Percentiles rank a stretch among this genome's conserved stretches.
phyloP scores from a whole-genome alignment of 2,329 filamentous ascomycete species.

The Alternaria angustiovoidea region DNA sequence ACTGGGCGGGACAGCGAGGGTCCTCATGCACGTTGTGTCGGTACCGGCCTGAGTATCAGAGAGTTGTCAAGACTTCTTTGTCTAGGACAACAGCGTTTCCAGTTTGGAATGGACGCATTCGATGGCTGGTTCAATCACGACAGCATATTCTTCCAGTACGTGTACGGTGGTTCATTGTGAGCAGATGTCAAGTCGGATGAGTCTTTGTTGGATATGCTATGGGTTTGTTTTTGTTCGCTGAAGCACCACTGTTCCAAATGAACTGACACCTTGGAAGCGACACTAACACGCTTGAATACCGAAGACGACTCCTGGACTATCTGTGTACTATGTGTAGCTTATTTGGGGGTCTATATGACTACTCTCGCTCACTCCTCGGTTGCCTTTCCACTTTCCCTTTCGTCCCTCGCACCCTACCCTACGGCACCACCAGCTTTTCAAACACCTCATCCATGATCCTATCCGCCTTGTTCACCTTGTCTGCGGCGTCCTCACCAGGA shows the following conservation, averaged over 20 bases:
- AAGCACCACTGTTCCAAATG: background rate
- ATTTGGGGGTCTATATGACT: background rate
- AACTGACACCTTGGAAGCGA: background rate
- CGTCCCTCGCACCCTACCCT: background rate
- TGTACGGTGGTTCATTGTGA: too few species aligned
- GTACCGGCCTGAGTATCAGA: too few species aligned
- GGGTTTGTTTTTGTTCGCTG: background rate
- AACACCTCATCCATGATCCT: background rate
- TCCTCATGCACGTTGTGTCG: too few species aligned
- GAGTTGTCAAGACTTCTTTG: too few species aligned
- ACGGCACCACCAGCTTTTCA: constrained; percentile 8
- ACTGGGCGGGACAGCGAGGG: too few species aligned
- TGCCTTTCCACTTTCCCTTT: background rate
- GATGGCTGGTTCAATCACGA: too few species aligned
- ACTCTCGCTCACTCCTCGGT: too few species aligned
- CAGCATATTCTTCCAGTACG: too few species aligned
- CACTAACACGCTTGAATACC: background rate
- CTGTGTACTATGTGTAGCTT: too few species aligned
- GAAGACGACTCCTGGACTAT: too few species aligned
- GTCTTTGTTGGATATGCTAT: background rate
- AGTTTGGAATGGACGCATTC: too few species aligned
- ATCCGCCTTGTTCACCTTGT: background rate
- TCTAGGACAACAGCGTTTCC: too few species aligned
- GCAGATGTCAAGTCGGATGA: background rate
- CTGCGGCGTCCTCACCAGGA: background rate